Evolutionary conservation across 2,329 filamentous ascomycete genomes (phyloP).

Genomic region (Fusarium sp.): DNA sequence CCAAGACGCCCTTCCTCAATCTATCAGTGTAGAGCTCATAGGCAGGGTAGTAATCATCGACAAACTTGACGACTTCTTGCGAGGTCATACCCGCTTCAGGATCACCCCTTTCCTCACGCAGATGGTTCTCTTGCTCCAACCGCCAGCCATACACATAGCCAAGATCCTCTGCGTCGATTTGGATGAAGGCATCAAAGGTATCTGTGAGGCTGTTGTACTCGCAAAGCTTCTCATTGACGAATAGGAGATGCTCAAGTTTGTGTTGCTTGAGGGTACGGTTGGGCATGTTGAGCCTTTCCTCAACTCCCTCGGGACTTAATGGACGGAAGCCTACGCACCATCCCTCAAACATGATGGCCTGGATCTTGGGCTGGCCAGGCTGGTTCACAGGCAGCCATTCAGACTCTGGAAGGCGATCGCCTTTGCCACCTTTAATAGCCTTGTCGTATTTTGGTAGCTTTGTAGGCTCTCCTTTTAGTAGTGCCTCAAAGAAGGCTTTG

Average conservation of each 20-base stretch:
- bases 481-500: constrained; percentile 69
- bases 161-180: constrained; percentile 77
- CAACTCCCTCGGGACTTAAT: constrained; percentile 64
- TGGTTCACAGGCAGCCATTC: constrained; percentile 72
- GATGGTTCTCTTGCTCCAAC: constrained; percentile 79
- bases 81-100: constrained; percentile 79
- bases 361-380: constrained; percentile 61
- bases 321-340: constrained; percentile 90
- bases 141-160: constrained; percentile 88
- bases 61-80: constrained; percentile 82
- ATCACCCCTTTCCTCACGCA: constrained; percentile 73
- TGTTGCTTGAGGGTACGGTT: constrained; percentile 64
- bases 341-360: constrained; percentile 85
- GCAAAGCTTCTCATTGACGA: constrained; percentile 63
- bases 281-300: constrained; percentile 64
- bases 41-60: constrained; percentile 76
- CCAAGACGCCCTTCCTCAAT: constrained; percentile 69
- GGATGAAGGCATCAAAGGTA: constrained; percentile 67
- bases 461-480: constrained; percentile 66
- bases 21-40: constrained; percentile 77
- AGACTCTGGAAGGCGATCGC: constrained; percentile 75
- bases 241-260: constrained; percentile 62
- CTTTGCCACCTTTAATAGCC: constrained; percentile 78
- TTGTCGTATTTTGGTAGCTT: constrained; percentile 85
- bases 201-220: constrained; percentile 65